Conservation (phyloP, 805 yeast genomes). For the Teunomyces panamensis region DNA sequence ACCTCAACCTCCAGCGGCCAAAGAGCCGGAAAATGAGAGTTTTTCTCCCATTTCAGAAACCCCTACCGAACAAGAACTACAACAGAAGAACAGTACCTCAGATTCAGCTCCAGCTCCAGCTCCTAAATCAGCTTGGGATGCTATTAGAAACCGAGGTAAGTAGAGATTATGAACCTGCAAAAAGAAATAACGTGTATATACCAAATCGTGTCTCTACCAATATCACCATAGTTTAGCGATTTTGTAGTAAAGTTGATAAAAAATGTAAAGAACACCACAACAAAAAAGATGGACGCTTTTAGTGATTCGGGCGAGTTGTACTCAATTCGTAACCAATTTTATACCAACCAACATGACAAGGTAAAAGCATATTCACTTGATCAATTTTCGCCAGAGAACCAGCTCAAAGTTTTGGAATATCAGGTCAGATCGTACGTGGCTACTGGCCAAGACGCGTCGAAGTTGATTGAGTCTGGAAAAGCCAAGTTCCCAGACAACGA, state of each 20-base stretch:
- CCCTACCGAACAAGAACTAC: not conserved
- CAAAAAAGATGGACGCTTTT: constrained; percentile 32
- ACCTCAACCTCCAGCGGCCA: not conserved
- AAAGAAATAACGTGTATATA: not conserved
- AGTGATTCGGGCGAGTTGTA: constrained; percentile 51
- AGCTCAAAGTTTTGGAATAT: constrained; percentile 37
- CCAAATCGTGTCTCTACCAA: constrained; percentile 1
- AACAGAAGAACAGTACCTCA: not conserved
- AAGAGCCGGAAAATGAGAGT: not conserved
- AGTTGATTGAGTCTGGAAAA: constrained; percentile 35
- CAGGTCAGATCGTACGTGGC: constrained; percentile 41
- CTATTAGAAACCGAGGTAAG: constrained; percentile 8
- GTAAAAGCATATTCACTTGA: constrained; percentile 37
- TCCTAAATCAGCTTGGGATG: constrained; percentile 19
- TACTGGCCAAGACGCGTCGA: constrained; percentile 36
- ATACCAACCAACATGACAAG: constrained; percentile 53
- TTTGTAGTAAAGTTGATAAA: not conserved
- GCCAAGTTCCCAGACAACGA: constrained; percentile 32
- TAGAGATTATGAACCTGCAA: not conserved
- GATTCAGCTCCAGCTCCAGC: not conserved
- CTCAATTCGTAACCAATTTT: constrained; percentile 56
- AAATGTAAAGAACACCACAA: constrained; percentile 5
- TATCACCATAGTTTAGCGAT: not conserved
- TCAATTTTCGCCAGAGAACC: constrained; percentile 37
- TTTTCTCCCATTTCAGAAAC: not conserved